A percentile compares a stretch with the other conserved stretches of the same genome.
phyloP scores from a whole-genome alignment of 495 filamentous ascomycete species.

The Glutinoglossum americanum region DNA sequence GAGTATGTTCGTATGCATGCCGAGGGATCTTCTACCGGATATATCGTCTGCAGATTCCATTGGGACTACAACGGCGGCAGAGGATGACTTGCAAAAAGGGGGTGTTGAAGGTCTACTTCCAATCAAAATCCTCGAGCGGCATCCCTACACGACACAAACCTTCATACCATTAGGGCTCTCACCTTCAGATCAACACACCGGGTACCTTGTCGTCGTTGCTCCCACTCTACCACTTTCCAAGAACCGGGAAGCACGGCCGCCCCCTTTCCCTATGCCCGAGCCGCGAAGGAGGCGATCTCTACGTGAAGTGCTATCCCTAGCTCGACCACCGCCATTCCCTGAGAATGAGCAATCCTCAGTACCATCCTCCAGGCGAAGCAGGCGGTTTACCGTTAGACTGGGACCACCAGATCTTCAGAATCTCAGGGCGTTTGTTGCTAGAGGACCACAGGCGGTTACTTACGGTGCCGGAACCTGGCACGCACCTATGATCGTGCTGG shows the following conservation, averaged over 20 bases:
- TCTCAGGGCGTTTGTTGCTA: slow-evolving; percentile 57
- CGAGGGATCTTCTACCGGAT: slow-evolving; percentile 26
- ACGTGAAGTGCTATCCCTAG: slow-evolving; percentile 14
- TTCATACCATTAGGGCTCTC: slow-evolving; percentile 59
- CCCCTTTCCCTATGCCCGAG: slow-evolving; percentile 20
- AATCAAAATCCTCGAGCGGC: slow-evolving; percentile 65
- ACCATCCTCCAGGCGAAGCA: background rate
- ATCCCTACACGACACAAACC: slow-evolving; percentile 84
- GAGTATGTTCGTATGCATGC: slow-evolving; percentile 80
- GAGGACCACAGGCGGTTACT: slow-evolving; percentile 66
- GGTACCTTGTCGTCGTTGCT: slow-evolving; percentile 80
- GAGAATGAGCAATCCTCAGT: slow-evolving; percentile 13
- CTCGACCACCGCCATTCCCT: slow-evolving; percentile 20
- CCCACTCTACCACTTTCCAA: slow-evolving; percentile 28
- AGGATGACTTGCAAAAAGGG: background rate
- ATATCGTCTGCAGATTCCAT: background rate
- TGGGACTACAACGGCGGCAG: slow-evolving; percentile 1
- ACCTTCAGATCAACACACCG: slow-evolving; percentile 16
- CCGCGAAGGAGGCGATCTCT: slow-evolving; percentile 17
- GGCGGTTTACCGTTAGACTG: slow-evolving; percentile 18
- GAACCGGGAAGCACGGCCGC: slow-evolving; percentile 5
- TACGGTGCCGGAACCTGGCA: slow-evolving; percentile 91
- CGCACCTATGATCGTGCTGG: slow-evolving; percentile 86
- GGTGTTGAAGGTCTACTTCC: slow-evolving; percentile 27
- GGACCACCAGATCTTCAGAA: slow-evolving; percentile 56